Percentiles rank a stretch among this genome's conserved stretches.
Evolutionary conservation across 148 eudicot genomes (phyloP).

Genomic region (Persicaria tinctoria): DNA sequence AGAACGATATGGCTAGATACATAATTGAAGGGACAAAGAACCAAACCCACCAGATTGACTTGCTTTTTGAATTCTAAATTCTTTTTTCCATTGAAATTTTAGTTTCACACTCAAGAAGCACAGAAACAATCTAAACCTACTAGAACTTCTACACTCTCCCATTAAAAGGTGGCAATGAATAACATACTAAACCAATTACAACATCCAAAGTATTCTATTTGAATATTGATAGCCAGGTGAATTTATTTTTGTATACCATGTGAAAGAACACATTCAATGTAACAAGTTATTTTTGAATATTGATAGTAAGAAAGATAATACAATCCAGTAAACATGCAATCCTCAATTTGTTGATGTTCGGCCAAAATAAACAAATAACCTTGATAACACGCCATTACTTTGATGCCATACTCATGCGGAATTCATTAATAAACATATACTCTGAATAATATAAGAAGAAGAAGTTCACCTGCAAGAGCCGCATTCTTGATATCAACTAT

Average conservation of each 20-base stretch:
- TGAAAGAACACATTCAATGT: neutral
- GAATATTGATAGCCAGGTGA: neutral
- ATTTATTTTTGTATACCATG: neutral
- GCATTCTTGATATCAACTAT: conserved; percentile 41
- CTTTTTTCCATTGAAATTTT: too few species aligned
- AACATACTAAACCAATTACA: neutral
- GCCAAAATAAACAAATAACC: neutral
- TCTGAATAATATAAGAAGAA: neutral
- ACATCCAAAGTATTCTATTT: neutral
- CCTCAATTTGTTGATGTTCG: neutral
- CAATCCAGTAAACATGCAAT: neutral
- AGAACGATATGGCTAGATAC: too few species aligned
- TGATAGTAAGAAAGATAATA: too few species aligned
- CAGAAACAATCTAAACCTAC: neutral
- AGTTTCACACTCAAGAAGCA: neutral
- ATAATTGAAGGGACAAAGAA: neutral
- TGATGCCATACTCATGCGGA: neutral
- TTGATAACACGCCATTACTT: neutral
- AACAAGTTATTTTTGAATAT: neutral
- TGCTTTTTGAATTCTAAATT: neutral
- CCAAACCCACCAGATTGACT: neutral
- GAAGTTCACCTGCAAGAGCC: conserved; percentile 43
- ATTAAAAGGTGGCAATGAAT: neutral
- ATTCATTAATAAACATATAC: neutral
- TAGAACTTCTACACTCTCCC: neutral